Base-by-base conservation (phyloP, 306 rosid genomes). In the Begonia fuchsioides region DNA sequence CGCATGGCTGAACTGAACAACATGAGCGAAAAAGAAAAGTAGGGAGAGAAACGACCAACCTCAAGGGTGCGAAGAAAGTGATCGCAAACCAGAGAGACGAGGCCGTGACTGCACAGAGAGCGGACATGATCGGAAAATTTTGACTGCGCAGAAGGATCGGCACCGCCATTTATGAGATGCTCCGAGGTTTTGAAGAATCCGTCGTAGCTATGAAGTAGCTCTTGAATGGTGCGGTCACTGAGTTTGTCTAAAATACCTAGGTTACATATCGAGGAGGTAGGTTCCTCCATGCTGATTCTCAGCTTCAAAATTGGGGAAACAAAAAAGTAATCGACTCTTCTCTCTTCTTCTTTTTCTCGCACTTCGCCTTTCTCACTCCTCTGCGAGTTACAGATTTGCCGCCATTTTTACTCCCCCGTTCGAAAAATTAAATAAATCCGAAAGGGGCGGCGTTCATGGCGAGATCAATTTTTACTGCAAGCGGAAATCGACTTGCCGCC, bases 51-150 rank as follows among this genome's bases (percentile, higher is more conserved):
- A 16, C 2, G 38, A 38, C 38, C 52, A 55, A 80, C 95, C 93
- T 88, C 78, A 10, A 83, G 73, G 18, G 73, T 58, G 16, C 64
- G 77, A 20, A 88, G 78, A 66, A 88, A 88, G 73, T 83, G 83
- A 50, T 83, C 83, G 12, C 73, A 76, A 26, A 78, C 68, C 6
- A 83, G 82, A 58, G 97, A 88, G 13, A 70, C 55, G 38, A 88
- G 83, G 46, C 74, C 65, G 52, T 81, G 72, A 39, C 67, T 62
- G 76, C 81, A 81, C 60, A 88, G 90, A 44, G 51, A 6, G 35
- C 74, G 93, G 46, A 76, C 82, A 54, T 72, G 72, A 26, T 78
- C 55, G 9, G 68, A 65, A 68, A 88, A 64, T 38, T 83, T 76
- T 9, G 81, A 47, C 38, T 69, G 75, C 9, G 59, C 82, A 6